Conservation (phyloP, 73 alveolate genomes). For the Vitrella brassicaformis region DNA sequence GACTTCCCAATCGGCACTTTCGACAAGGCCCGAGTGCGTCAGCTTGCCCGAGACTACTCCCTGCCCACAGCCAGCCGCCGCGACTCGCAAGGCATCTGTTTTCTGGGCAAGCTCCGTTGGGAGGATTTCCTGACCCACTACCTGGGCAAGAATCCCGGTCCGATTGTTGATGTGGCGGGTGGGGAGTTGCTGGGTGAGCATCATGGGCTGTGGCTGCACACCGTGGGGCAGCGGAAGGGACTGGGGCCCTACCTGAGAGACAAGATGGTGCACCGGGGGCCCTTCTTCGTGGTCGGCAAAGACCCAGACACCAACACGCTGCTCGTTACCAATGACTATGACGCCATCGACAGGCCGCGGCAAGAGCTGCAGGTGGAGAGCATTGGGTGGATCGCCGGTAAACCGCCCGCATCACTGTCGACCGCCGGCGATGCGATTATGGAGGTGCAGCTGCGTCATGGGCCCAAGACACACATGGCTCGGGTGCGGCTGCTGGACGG, state of each 20-base stretch:
- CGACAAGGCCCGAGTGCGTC: background rate
- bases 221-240: background rate
- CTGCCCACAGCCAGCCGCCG: background rate
- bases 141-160: background rate
- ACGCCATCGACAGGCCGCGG: background rate
- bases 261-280: background rate
- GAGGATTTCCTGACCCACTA: background rate
- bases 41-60: background rate
- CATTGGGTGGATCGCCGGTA: background rate
- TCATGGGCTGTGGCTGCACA: background rate
- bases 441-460: background rate
- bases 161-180: background rate
- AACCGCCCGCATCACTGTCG: too few species aligned
- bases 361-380: background rate
- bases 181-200: background rate
- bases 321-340: background rate
- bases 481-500: background rate
- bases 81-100: background rate
- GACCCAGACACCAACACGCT: background rate
- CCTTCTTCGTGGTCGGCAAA: background rate
- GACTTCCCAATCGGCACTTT: background rate
- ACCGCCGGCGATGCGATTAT: too few species aligned
- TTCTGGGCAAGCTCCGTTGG: background rate
- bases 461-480: background rate
- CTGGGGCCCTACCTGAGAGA: background rate